Conservation (phyloP, 2,329 filamentous ascomycete species). For the Juglanconis sp. region DNA sequence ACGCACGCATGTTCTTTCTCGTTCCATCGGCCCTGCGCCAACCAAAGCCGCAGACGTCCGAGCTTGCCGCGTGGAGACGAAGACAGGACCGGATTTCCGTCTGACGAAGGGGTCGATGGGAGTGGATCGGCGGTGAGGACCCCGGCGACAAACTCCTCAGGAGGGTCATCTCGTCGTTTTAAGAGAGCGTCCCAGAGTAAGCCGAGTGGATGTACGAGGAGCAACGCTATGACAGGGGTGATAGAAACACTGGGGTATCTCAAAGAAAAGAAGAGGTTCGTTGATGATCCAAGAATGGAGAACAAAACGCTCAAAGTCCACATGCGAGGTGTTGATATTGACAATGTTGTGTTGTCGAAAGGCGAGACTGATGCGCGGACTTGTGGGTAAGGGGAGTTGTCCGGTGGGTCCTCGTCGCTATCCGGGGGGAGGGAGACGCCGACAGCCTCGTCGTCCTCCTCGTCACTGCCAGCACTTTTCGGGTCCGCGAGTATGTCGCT, state of each 20-base stretch:
- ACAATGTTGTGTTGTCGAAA: constrained; percentile 71
- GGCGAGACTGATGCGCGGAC: constrained; percentile 77
- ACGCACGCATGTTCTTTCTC: constrained; percentile 87
- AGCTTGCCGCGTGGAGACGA: constrained; percentile 22
- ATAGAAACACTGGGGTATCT: constrained; percentile 89
- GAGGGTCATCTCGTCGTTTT: constrained; percentile 58
- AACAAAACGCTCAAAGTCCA: constrained; percentile 79
- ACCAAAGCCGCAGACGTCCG: constrained; percentile 62
- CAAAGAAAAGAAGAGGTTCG: constrained; percentile 84
- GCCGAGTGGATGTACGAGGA: constrained; percentile 81
- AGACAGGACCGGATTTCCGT: constrained; percentile 5
- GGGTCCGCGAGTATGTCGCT: constrained; percentile 43
- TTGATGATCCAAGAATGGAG: constrained; percentile 75
- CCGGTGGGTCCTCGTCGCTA: constrained; percentile 51
- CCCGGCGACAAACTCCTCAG: constrained; percentile 46
- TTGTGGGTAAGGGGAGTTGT: constrained; percentile 74
- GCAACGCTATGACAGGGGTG: constrained; percentile 80
- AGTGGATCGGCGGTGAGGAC: constrained; percentile 24
- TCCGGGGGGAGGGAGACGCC: constrained; percentile 35
- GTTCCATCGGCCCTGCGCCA: constrained; percentile 79
- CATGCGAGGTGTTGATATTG: constrained; percentile 85
- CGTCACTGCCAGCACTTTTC: constrained; percentile 35
- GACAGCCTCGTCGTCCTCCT: constrained; percentile 26
- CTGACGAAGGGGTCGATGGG: constrained; percentile 15
- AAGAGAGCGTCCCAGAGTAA: constrained; percentile 73